Conservation (phyloP, 2,329 filamentous ascomycete species). For the Clonostachys chloroleuca region DNA sequence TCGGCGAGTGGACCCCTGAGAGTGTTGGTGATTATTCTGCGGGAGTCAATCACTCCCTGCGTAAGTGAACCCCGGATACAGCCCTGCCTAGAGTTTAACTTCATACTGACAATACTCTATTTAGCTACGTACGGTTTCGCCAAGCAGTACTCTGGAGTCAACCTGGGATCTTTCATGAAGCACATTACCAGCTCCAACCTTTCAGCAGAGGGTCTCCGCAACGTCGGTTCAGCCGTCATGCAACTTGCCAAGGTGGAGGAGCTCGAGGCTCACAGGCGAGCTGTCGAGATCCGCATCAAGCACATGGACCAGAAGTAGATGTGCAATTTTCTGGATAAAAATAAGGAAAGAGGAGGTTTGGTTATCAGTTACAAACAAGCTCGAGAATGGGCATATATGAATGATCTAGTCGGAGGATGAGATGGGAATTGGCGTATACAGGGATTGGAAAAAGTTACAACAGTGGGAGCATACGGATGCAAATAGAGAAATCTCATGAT, state of each 20-base stretch:
- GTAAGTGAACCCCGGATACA: conserved; percentile 53
- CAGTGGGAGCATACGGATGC: background rate
- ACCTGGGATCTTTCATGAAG: conserved; percentile 92
- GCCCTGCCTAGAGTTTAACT: background rate
- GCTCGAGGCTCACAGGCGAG: conserved; percentile 85
- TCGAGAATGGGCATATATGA: too few relatives aligned
- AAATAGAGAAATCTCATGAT: background rate
- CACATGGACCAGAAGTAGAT: conserved; percentile 31
- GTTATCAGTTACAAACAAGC: too few relatives aligned
- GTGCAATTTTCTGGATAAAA: background rate
- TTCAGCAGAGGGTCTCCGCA: conserved; percentile 76
- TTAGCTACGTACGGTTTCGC: conserved; percentile 95
- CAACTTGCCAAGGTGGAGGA: conserved; percentile 91
- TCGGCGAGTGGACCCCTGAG: conserved; percentile 95
- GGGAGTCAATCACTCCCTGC: conserved; percentile 94
- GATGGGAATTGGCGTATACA: too few relatives aligned
- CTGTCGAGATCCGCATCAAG: conserved; percentile 77
- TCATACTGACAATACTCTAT: conserved; percentile 9
- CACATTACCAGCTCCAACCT: conserved; percentile 95
- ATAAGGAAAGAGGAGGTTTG: background rate
- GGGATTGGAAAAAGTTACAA: too few relatives aligned
- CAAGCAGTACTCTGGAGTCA: conserved; percentile 97
- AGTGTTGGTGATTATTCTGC: conserved; percentile 98
- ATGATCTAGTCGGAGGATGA: too few relatives aligned
- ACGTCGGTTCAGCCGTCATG: conserved; percentile 89